Evolutionary conservation across 345 rosid species (phyloP).

Genomic region (Eutrema heterophyllum): DNA sequence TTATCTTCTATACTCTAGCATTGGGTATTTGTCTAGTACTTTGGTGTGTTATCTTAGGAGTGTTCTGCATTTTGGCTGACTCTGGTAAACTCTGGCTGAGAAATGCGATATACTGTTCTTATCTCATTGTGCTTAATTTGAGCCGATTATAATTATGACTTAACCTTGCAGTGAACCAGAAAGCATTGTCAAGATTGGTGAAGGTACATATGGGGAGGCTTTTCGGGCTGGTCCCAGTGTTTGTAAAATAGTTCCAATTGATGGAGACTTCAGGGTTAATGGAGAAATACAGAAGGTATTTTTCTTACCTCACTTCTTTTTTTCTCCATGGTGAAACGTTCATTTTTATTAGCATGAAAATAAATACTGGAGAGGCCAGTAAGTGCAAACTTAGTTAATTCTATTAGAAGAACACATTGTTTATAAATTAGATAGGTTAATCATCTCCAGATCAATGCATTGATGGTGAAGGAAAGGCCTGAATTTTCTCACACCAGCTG

Average conservation of each 20-base stretch:
- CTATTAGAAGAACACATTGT: not conserved
- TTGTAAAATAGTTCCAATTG: conserved; percentile 95
- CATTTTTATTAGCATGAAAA: not conserved
- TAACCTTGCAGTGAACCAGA: conserved; percentile 53
- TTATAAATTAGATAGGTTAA: not conserved
- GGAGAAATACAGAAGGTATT: conserved; percentile 93
- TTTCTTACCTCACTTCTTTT: not conserved
- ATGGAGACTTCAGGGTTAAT: conserved; percentile 79
- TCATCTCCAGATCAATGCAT: not conserved
- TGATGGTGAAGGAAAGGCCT: not conserved
- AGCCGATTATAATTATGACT: conserved; percentile 14
- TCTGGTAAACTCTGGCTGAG: not conserved
- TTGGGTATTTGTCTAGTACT: not conserved
- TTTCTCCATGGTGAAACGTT: not conserved
- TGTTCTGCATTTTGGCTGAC: conserved; percentile 11
- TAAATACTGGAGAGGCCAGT: not conserved
- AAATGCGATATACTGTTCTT: not conserved
- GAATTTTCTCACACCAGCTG: not conserved
- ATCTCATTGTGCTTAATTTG: not conserved
- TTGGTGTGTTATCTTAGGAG: not conserved
- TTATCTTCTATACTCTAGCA: not conserved
- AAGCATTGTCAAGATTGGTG: conserved; percentile 77
- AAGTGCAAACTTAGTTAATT: not conserved
- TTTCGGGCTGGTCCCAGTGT: conserved; percentile 72
- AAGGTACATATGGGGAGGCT: conserved; percentile 98